A percentile compares a stretch with the other conserved stretches of the same genome.
phyloP scores from a whole-genome alignment of 768 basidiomycete species.

The Suillus alpinus region DNA sequence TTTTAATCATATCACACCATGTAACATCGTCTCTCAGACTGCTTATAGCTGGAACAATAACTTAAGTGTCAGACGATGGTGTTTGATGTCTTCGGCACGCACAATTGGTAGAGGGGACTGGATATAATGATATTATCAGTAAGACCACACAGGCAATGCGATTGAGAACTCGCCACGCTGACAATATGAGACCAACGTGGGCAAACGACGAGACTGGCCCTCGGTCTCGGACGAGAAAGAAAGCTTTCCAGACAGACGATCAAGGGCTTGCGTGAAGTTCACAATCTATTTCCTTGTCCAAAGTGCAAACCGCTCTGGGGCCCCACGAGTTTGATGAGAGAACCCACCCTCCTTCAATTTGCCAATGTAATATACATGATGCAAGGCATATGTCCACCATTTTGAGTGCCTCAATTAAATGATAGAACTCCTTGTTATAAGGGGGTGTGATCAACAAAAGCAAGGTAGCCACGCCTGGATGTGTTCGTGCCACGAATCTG shows the following conservation, averaged over 20 bases:
- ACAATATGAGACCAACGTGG: conserved; percentile 63
- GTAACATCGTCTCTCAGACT: conserved; percentile 54
- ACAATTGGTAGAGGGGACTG: conserved; percentile 64
- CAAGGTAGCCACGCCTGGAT: background rate
- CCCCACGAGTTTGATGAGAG: background rate
- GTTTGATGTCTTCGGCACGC: conserved; percentile 18
- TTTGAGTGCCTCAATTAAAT: background rate
- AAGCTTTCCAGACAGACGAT: background rate
- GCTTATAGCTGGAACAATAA: conserved; percentile 46
- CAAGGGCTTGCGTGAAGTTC: background rate
- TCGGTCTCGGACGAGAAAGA: conserved; percentile 29
- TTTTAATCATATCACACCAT: conserved; percentile 62
- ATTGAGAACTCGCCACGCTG: conserved; percentile 56
- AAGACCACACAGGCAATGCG: conserved; percentile 6
- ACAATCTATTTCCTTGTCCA: background rate
- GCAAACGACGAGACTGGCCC: conserved; percentile 41
- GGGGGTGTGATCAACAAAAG: background rate
- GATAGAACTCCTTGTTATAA: background rate
- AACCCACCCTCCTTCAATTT: background rate
- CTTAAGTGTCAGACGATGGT: background rate
- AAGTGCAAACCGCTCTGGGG: background rate
- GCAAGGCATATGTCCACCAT: background rate
- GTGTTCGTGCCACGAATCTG: background rate
- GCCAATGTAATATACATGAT: background rate
- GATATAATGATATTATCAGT: conserved; percentile 10